Conservation (phyloP, 2,329 filamentous ascomycete genomes). For the Monosporascus sp. region DNA sequence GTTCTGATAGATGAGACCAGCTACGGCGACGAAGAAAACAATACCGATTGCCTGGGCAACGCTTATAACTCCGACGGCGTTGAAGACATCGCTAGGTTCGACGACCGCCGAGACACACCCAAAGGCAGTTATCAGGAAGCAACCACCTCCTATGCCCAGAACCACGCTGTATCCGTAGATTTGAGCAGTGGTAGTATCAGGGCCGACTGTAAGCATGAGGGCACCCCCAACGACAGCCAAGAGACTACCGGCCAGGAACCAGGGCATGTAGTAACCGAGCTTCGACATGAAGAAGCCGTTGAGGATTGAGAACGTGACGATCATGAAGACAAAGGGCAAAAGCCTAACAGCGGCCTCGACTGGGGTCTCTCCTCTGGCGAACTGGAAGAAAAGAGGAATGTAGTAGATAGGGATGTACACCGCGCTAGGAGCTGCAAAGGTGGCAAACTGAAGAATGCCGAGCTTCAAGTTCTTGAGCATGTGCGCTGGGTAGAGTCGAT, state of each 20-base stretch:
- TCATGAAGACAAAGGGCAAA: constrained; percentile 33
- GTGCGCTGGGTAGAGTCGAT: constrained; percentile 35
- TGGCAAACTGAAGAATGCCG: constrained; percentile 30
- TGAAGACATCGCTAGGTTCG: background rate
- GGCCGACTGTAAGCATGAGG: constrained; percentile 27
- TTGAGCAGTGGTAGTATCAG: constrained; percentile 11
- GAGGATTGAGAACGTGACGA: constrained; percentile 27
- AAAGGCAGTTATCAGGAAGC: background rate
- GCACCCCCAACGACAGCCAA: constrained; percentile 30
- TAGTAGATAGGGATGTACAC: constrained; percentile 35
- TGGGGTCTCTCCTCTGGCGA: constrained; percentile 34
- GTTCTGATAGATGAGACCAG: background rate
- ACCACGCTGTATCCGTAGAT: constrained; percentile 32
- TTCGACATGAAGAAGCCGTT: constrained; percentile 30
- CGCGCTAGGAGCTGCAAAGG: constrained; percentile 24
- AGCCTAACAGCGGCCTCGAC: constrained; percentile 32
- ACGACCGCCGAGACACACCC: background rate
- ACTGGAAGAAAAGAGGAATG: constrained; percentile 46
- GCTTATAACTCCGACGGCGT: background rate
- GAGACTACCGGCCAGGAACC: constrained; percentile 31
- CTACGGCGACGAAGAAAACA: background rate
- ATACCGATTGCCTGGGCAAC: background rate
- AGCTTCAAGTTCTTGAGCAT: constrained; percentile 29
- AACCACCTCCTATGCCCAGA: constrained; percentile 21
- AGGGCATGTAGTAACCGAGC: constrained; percentile 34